Base-by-base conservation (phyloP, 2,329 filamentous ascomycete genomes). In the Stemphylium lycopersici region DNA sequence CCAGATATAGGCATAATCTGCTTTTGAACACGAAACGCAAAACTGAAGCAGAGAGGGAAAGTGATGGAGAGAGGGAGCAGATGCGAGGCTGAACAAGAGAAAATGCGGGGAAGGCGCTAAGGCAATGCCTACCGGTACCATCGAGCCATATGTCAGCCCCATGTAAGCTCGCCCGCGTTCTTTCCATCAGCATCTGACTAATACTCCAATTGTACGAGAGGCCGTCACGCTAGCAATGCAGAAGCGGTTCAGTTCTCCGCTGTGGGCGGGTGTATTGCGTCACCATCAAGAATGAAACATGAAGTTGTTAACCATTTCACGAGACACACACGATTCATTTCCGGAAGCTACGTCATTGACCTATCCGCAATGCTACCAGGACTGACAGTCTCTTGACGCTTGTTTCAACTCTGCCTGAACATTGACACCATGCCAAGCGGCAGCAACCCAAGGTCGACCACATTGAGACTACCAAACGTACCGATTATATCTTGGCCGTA, bases 381-480 rank as follows among this genome's bases (percentile, higher is more conserved):
- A 24, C 22, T 6, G 2, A 24, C 22, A 4, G 6, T 24, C 22
- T 24, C 22, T 24, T 24, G 3, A 24, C 2, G 22, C 6, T 24
- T 38, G 18, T 38, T 4, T 52, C 31, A 72, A 12, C 68, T 66
- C 47, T 69, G 63, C 11, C 69, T 55, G 26, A 74, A 71, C 59
- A 71, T 66, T 4, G 68, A 68, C 2, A 76, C 71, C 70, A 76
- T 74, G 1, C 72, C 71, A 39, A 74, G 71, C 1, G 73, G 71
- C 45, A 76, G 40, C 61, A 72, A 50, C 0, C 70, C 70, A 16
- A 58, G 59, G 32, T 75, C 71, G 4, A 75, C 72, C 1, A 74
- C 61, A 47, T 63, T 70, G 22, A 75, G 61, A 2, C 71, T 67
- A 0, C 72, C 73, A 59, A 76, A 75, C 48, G 48, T 60, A 6